A percentile compares a stretch with the other conserved stretches of the same genome.
phyloP scores from a whole-genome alignment of 208 protist genomes.

The Balamuthia mandrillaris region DNA sequence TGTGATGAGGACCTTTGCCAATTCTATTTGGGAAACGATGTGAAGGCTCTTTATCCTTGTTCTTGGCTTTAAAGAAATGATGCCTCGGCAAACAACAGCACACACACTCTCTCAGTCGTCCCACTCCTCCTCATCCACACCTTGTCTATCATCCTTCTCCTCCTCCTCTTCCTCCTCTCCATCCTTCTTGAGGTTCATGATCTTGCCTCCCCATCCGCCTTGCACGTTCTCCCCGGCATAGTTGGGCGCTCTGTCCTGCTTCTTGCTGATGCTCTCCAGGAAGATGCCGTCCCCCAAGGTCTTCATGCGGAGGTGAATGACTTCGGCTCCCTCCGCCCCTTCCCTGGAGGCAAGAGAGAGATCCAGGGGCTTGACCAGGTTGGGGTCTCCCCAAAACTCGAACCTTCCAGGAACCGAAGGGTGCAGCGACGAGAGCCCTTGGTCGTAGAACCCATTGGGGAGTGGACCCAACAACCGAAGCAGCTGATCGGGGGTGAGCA shows the following conservation, averaged over 20 bases:
- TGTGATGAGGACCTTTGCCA: no score
- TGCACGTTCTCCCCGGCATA: constrained; percentile 19
- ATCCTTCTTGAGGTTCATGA: neutral
- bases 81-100: no score
- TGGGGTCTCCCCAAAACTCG: constrained; percentile 24
- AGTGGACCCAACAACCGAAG: neutral
- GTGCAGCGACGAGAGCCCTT: neutral
- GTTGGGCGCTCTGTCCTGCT: constrained; percentile 11
- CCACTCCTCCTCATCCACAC: constrained; percentile 9
- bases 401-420: neutral
- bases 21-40: no score
- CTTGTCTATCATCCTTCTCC: neutral
- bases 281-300: neutral
- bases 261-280: constrained; percentile 22
- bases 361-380: neutral
- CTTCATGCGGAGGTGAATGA: neutral
- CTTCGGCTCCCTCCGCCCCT: no score
- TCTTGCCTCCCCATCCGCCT: constrained; percentile 5
- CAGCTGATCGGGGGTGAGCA: neutral
- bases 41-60: no score
- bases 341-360: no score
- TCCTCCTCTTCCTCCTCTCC: neutral
- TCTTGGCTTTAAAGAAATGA: no score
- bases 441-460: neutral
- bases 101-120: constrained; percentile 13